Evolutionary conservation across 2,329 filamentous ascomycete species (phyloP), one percentile per base, ranked within the genome.

Genomic region (Furcasterigmium furcatum): DNA sequence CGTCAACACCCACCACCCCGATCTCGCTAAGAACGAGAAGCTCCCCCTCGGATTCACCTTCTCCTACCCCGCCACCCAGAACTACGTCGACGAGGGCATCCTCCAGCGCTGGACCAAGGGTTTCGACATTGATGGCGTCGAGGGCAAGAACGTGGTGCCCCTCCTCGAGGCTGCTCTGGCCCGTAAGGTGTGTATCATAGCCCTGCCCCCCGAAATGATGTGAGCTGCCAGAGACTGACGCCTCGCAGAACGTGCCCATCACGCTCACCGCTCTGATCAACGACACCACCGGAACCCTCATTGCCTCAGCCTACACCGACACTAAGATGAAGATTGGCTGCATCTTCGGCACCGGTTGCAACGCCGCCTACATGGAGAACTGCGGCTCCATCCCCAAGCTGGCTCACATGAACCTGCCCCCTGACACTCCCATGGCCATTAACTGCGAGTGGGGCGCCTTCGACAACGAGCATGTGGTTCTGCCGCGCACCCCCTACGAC

Each of bases 391-490:
- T 99, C 53, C 92, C 91, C 53, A 99, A 99, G 77, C 82, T 99
- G 45, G 89, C 87, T 10, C 84, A 96, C 71, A 80, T 95, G 76
- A 94, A 95, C 59, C 80, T 97, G 30, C 87, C 91, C 41, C 75
- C 89, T 1, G 84, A 94, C 50, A 83, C 83, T 49, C 90, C 86
- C 39, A 95, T 96, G 77, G 91, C 90, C 43, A 96, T 97, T 73
- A 96, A 96, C 76, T 96, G 91, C 73, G 92, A 97, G 67, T 96
- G 91, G 80, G 92, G 92, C 54, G 91, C 92, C 27, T 96, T 97
- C 61, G 92, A 96, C 68, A 96, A 96, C 66, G 88, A 95, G 68
- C 87, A 92, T 72, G 79, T 86, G 58, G 86, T 96, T 45, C 84
- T 96, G 12, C 91, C 91, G 12, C 80, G 84, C 45, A 96, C 91